These are phyloP conservation scores for Colletotrichum zoysiae DNA, from an alignment of 2,329 filamentous ascomycete genomes.

Conservation along the genomic window DNA sequence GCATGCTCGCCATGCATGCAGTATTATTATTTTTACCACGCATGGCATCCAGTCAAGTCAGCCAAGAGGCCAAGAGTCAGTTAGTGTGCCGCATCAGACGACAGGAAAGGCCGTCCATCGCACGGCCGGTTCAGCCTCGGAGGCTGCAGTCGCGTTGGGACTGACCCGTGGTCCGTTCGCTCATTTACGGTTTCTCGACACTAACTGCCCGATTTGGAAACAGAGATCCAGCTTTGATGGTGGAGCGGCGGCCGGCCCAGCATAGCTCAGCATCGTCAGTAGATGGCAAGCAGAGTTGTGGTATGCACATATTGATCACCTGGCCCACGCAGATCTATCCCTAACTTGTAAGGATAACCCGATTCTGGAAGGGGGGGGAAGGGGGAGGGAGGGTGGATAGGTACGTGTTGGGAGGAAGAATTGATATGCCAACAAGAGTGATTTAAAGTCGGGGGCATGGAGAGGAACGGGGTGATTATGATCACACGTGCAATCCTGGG, in stretches of 20 bases:
- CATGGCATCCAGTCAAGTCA: neutral
- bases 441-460: neutral
- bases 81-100: neutral
- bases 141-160: constrained; percentile 9
- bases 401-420: neutral
- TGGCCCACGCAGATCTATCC: neutral
- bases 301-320: neutral
- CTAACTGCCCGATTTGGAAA: constrained; percentile 21
- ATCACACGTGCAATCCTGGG: neutral
- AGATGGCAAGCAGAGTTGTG: neutral
- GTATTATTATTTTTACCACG: neutral
- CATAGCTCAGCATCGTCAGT: constrained; percentile 3
- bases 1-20: neutral
- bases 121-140: constrained; percentile 22
- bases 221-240: neutral
- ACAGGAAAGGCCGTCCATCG: neutral
- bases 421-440: neutral
- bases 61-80: neutral
- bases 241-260: neutral
- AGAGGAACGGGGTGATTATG: neutral
- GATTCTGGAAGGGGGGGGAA: neutral
- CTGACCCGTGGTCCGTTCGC: neutral
- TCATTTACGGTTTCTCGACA: neutral
- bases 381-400: too few species aligned
- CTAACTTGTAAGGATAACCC: neutral